These are phyloP conservation scores for Immersiella caudata DNA, from an alignment of 495 filamentous ascomycete species.

Conservation along the genomic window DNA sequence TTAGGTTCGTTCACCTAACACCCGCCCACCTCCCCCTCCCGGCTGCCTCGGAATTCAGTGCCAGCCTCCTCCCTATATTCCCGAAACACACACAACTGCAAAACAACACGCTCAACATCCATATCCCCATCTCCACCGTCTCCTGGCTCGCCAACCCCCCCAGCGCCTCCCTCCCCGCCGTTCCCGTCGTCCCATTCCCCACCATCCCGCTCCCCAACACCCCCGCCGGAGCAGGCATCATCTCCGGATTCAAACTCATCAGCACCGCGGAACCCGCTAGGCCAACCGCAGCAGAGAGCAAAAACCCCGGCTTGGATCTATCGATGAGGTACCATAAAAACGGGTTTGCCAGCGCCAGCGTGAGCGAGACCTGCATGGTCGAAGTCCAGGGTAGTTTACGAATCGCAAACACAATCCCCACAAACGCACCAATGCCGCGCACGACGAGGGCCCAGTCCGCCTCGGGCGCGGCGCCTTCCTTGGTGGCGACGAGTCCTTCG, in stretches of 20 bases:
- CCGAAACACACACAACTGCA: conserved; percentile 95
- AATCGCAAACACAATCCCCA: conserved; percentile 97
- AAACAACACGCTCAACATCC: conserved; percentile 91
- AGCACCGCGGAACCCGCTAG: conserved; percentile 72
- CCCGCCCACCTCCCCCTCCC: conserved; percentile 44
- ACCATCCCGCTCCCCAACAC: conserved; percentile 6
- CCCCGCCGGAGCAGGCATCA: conserved; percentile 65
- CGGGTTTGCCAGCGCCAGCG: conserved; percentile 88
- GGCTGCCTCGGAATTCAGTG: conserved; percentile 46
- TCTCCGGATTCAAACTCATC: conserved; percentile 69
- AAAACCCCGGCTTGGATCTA: conserved; percentile 80
- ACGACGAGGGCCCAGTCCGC: conserved; percentile 81
- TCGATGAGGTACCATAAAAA: conserved; percentile 96
- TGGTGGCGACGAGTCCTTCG: conserved; percentile 19
- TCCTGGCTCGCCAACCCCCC: conserved; percentile 64
- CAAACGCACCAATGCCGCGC: conserved; percentile 87
- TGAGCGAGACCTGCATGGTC: conserved; percentile 87
- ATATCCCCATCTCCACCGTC: conserved; percentile 75
- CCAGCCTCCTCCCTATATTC: conserved; percentile 84
- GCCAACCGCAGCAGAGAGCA: conserved; percentile 72
- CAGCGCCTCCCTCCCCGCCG: conserved; percentile 28
- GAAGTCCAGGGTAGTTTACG: conserved; percentile 90
- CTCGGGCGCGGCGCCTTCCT: conserved; percentile 16
- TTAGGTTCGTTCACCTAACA: too few relatives aligned
- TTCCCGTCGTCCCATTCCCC: neutral